phyloP scores from a whole-genome alignment of 257 asterid genomes.

The Solanum pinnatisectum region DNA sequence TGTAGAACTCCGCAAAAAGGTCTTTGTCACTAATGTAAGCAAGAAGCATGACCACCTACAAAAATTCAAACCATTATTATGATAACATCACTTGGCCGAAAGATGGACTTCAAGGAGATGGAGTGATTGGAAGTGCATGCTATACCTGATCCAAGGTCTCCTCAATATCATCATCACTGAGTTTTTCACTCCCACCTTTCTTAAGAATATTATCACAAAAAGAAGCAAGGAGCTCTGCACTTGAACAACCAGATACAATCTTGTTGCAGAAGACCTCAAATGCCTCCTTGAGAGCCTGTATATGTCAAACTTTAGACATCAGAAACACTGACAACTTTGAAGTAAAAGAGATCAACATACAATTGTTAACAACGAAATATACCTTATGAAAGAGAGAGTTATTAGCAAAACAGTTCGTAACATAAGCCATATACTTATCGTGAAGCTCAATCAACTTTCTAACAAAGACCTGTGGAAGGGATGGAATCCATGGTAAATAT shows the following conservation, averaged over 20 bases:
- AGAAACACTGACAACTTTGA: background rate
- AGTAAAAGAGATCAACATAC: background rate
- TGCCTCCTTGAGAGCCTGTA: slow-evolving; percentile 61
- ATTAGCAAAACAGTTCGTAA: slow-evolving; percentile 6
- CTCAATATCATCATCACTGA: slow-evolving; percentile 66
- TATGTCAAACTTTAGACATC: background rate
- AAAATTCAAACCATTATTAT: background rate
- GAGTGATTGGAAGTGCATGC: background rate
- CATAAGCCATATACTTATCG: slow-evolving; percentile 16
- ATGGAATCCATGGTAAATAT: background rate
- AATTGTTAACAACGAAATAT: background rate
- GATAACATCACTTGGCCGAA: background rate
- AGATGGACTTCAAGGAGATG: background rate
- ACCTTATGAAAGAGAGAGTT: slow-evolving; percentile 20
- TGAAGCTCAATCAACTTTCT: slow-evolving; percentile 18
- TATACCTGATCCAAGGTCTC: slow-evolving; percentile 62
- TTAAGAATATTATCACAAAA: slow-evolving; percentile 63
- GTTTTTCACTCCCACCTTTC: slow-evolving; percentile 55
- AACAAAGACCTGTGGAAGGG: slow-evolving; percentile 13
- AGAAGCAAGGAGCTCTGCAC: slow-evolving; percentile 64
- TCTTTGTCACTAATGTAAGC: slow-evolving; percentile 47
- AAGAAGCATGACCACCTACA: slow-evolving; percentile 40
- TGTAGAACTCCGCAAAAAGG: slow-evolving; percentile 42
- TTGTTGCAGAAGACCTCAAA: slow-evolving; percentile 64
- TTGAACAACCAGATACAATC: slow-evolving; percentile 59